phyloP scores from a whole-genome alignment of 129 eudicot genomes.

The Centrapalus pauciflorus region DNA sequence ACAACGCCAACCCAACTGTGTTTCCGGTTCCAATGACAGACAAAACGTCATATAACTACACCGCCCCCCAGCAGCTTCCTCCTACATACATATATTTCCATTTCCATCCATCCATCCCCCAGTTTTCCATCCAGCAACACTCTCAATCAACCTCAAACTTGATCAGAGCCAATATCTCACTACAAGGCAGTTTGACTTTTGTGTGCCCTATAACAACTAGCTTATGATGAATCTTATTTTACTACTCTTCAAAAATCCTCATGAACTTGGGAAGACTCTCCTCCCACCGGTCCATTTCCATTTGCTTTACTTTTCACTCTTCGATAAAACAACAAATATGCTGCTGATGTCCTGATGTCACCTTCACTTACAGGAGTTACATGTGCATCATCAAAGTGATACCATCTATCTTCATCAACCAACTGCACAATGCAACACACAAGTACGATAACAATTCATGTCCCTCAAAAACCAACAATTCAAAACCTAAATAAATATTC shows the following conservation, averaged over 20 bases:
- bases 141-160: conserved; percentile 7
- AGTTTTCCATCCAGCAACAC: neutral
- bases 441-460: neutral
- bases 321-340: conserved; percentile 85
- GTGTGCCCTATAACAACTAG: neutral
- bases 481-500: neutral
- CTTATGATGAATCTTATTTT: neutral
- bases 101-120: neutral
- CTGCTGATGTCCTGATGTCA: conserved; percentile 89
- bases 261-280: conserved; percentile 50
- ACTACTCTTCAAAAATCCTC: conserved; percentile 28
- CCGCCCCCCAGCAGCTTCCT: neutral
- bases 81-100: conserved; percentile 7
- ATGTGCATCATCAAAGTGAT: conserved; percentile 93
- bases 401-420: conserved; percentile 88
- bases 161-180: conserved; percentile 4
- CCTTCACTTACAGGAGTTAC: conserved; percentile 81
- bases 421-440: conserved; percentile 40
- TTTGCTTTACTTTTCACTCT: conserved; percentile 44
- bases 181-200: conserved; percentile 1
- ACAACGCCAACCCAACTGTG: neutral
- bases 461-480: neutral
- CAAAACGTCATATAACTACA: conserved; percentile 18
- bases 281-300: conserved; percentile 31
- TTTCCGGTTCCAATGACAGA: conserved; percentile 7